Evolutionary conservation across 352 stramenopile genomes (phyloP).

Genomic region (Pythium sp.): DNA sequence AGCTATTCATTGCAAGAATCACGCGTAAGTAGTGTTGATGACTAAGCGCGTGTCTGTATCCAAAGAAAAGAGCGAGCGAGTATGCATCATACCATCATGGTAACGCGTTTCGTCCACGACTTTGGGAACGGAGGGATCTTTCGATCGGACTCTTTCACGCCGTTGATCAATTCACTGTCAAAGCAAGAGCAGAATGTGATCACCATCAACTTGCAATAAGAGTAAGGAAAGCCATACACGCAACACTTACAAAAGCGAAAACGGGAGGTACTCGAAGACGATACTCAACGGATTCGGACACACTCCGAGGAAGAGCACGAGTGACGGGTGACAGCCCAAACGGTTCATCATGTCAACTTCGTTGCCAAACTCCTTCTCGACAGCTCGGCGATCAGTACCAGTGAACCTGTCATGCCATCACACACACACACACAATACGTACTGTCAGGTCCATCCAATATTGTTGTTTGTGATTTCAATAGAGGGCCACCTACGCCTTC

Average conservation of each 20-base stretch:
- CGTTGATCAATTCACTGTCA: constrained; percentile 72
- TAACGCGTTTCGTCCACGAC: constrained; percentile 77
- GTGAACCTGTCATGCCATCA: constrained; percentile 40
- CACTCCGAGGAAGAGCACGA: constrained; percentile 71
- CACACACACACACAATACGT: background rate
- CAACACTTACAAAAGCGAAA: constrained; percentile 67
- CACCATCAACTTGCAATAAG: no score
- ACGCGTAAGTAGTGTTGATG: background rate
- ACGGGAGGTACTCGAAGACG: constrained; percentile 74
- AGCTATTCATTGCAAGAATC: constrained; percentile 28
- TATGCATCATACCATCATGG: constrained; percentile 57
- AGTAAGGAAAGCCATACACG: background rate
- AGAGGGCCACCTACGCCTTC: constrained; percentile 51
- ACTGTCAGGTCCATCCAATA: background rate
- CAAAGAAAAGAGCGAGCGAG: background rate
- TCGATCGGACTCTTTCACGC: constrained; percentile 44
- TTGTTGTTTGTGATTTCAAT: background rate
- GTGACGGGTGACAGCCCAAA: constrained; percentile 60
- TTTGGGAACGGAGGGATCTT: constrained; percentile 60
- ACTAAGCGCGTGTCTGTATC: background rate
- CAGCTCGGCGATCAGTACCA: constrained; percentile 31
- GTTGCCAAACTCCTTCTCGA: constrained; percentile 75
- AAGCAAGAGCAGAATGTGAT: background rate
- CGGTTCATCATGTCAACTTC: constrained; percentile 71
- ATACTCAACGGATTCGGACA: constrained; percentile 57